Conservation (phyloP, 768 basidiomycete species). For the Tremella fuciformis region DNA sequence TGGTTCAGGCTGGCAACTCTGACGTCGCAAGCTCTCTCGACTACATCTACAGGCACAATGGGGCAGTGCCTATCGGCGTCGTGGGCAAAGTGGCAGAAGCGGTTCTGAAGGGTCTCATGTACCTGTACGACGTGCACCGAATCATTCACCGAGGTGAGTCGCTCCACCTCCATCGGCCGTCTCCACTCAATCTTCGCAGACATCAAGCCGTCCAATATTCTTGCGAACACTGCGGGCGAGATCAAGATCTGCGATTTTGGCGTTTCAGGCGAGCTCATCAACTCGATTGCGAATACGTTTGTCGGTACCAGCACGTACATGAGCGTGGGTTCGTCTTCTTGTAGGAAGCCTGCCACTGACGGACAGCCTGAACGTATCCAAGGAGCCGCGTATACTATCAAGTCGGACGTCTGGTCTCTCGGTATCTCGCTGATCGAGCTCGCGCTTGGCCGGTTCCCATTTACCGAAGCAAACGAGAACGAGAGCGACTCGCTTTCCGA, state of each 20-base stretch:
- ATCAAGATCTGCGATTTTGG: conserved; percentile 99
- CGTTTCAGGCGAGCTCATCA: conserved; percentile 96
- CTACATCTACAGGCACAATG: conserved; percentile 92
- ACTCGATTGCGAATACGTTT: conserved; percentile 97
- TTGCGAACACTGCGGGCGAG: conserved; percentile 87
- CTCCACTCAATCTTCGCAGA: conserved; percentile 58
- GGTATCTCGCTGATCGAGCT: conserved; percentile 96
- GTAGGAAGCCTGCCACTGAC: neutral
- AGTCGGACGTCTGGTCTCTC: conserved; percentile 98
- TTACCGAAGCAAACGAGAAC: conserved; percentile 58
- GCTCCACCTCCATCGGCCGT: neutral
- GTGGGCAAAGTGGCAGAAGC: conserved; percentile 92
- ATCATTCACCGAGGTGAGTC: conserved; percentile 96
- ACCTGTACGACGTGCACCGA: conserved; percentile 80
- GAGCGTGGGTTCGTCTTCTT: conserved; percentile 65
- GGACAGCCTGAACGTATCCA: conserved; percentile 95
- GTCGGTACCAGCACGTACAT: conserved; percentile 99
- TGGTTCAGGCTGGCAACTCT: conserved; percentile 5
- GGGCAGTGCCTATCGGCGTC: conserved; percentile 85
- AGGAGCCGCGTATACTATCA: conserved; percentile 96
- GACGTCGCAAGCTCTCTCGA: conserved; percentile 66
- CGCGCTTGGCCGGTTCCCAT: conserved; percentile 94
- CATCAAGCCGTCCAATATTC: conserved; percentile 98
- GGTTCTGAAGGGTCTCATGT: conserved; percentile 90
- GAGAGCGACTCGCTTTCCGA: conserved; percentile 25